phyloP scores from a whole-genome alignment of 805 yeast genomes.

The Saccharomycopsis amapae region DNA sequence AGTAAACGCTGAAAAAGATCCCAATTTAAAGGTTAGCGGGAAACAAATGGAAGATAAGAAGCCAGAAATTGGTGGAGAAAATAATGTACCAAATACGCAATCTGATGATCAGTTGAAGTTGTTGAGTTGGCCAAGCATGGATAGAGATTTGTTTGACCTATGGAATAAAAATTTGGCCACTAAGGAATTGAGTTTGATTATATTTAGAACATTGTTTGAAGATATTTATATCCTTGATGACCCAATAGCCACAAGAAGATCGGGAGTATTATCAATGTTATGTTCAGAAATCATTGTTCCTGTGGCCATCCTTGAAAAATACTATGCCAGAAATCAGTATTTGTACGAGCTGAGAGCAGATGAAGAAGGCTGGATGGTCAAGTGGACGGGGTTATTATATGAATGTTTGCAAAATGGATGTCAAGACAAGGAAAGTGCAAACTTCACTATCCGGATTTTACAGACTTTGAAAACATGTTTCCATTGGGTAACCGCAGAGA shows the following conservation, averaged over 20 bases:
- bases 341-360: slow-evolving; percentile 59
- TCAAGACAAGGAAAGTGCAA: slow-evolving; percentile 30
- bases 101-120: slow-evolving; percentile 43
- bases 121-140: slow-evolving; percentile 87
- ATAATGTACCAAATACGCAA: no score
- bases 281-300: slow-evolving; percentile 82
- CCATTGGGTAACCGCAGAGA: slow-evolving; percentile 82
- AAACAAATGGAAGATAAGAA: background rate
- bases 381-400: slow-evolving; percentile 57
- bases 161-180: slow-evolving; percentile 64
- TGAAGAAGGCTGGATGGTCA: slow-evolving; percentile 76
- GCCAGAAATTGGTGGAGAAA: background rate
- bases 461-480: slow-evolving; percentile 84
- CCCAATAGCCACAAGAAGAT: slow-evolving; percentile 76
- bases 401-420: slow-evolving; percentile 32
- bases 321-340: slow-evolving; percentile 62
- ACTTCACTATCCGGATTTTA: slow-evolving; percentile 58
- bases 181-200: slow-evolving; percentile 69
- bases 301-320: slow-evolving; percentile 48
- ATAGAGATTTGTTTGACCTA: slow-evolving; percentile 58
- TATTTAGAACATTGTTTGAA: slow-evolving; percentile 82
- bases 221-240: slow-evolving; percentile 90
- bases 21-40: background rate
- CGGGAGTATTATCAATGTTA: slow-evolving; percentile 67
- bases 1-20: slow-evolving; percentile 8